Conservation (phyloP, 2,329 filamentous ascomycete species). For the Exophiala dermatitidis region DNA sequence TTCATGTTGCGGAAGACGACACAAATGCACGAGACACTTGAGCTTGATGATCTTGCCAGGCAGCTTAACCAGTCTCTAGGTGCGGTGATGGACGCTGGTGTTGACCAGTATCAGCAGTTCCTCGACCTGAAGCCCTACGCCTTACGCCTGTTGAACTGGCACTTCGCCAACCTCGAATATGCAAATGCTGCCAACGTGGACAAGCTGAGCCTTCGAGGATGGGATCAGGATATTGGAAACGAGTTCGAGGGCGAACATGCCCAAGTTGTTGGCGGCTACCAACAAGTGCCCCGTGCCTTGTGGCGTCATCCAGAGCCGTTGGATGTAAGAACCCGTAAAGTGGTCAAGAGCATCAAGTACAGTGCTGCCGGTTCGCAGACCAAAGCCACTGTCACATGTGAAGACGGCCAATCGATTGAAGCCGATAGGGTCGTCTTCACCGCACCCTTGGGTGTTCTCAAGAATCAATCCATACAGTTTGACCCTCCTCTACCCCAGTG, state of each 20-base stretch:
- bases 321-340: constrained; percentile 65
- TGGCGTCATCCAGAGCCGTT: constrained; percentile 69
- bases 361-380: constrained; percentile 37
- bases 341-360: constrained; percentile 68
- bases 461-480: constrained; percentile 74
- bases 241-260: constrained; percentile 94
- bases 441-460: constrained; percentile 82
- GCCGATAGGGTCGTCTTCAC: constrained; percentile 92
- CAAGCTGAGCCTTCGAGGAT: constrained; percentile 77
- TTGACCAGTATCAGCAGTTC: constrained; percentile 76
- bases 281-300: constrained; percentile 82
- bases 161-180: constrained; percentile 96
- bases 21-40: constrained; percentile 58
- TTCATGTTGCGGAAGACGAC: constrained; percentile 66
- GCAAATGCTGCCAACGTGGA: constrained; percentile 87
- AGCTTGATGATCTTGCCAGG: constrained; percentile 59
- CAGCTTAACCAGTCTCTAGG: constrained; percentile 67
- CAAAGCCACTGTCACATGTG: constrained; percentile 61
- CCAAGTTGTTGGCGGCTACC: constrained; percentile 89
- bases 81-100: constrained; percentile 84
- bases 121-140: constrained; percentile 80
- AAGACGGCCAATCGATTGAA: constrained; percentile 66
- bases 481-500: constrained; percentile 81
- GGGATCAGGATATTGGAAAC: constrained; percentile 96
- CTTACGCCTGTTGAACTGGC: constrained; percentile 90